phyloP scores from a whole-genome alignment of 2,329 filamentous ascomycete species.

The Paraconiothyrium sp. region DNA sequence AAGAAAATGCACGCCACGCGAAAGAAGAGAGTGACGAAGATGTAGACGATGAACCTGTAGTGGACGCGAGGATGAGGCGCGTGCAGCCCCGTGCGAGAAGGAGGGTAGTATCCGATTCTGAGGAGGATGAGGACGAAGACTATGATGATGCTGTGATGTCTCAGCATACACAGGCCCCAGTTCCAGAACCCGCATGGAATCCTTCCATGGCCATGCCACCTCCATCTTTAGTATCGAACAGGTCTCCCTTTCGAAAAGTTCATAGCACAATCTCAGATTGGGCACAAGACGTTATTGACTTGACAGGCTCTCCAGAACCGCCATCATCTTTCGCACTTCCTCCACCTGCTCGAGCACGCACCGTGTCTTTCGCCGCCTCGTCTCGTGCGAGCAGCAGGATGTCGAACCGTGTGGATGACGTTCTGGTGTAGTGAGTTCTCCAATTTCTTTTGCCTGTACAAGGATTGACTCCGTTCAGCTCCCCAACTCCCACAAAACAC shows the following conservation, averaged over 20 bases:
- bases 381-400: constrained; percentile 44
- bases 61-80: constrained; percentile 29
- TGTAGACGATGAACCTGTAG: constrained; percentile 43
- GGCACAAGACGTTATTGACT: constrained; percentile 45
- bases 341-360: constrained; percentile 30
- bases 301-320: constrained; percentile 40
- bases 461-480: constrained; percentile 23
- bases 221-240: constrained; percentile 31
- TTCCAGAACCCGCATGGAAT: constrained; percentile 5
- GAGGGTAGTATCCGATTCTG: constrained; percentile 34
- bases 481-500: constrained; percentile 44
- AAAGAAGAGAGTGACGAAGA: constrained; percentile 25
- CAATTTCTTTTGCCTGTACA: not conserved
- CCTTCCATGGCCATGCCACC: constrained; percentile 16
- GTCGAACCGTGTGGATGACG: constrained; percentile 35
- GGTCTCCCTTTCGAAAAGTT: constrained; percentile 36
- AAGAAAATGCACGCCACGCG: constrained; percentile 16
- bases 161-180: constrained; percentile 6
- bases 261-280: constrained; percentile 41
- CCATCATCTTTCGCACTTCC: constrained; percentile 31
- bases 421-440: constrained; percentile 44
- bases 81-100: constrained; percentile 27
- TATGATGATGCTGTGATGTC: constrained; percentile 2
- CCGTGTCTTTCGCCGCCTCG: constrained; percentile 35
- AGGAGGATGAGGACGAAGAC: constrained; percentile 31